Conservation (phyloP, 2,329 filamentous ascomycete species). For the Cladosporium sphaerospermum region DNA sequence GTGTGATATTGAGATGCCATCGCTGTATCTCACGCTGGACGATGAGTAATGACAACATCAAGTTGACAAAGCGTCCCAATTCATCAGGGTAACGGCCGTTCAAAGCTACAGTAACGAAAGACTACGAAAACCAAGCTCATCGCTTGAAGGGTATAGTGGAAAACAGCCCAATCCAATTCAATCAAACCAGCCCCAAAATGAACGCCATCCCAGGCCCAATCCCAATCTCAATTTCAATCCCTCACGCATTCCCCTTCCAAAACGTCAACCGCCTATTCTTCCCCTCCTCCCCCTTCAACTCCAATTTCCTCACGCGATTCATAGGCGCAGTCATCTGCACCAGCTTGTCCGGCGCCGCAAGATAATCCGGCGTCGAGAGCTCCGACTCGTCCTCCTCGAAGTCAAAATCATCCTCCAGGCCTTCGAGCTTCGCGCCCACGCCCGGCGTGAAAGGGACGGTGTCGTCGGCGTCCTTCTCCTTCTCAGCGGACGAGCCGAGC, state of each 20-base stretch:
- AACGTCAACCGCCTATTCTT: slow-evolving; percentile 27
- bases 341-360: slow-evolving; percentile 23
- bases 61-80: no score
- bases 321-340: slow-evolving; percentile 32
- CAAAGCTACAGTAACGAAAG: not conserved
- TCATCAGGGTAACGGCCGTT: no score
- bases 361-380: slow-evolving; percentile 27
- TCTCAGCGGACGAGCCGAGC: slow-evolving; percentile 16
- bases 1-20: not conserved
- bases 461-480: not conserved
- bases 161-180: slow-evolving; percentile 2
- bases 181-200: not conserved
- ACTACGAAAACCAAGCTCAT: not conserved
- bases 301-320: slow-evolving; percentile 28
- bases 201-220: not conserved
- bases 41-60: no score
- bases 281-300: slow-evolving; percentile 18
- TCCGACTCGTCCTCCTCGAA: slow-evolving; percentile 22
- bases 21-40: no score
- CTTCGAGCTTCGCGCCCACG: slow-evolving; percentile 7
- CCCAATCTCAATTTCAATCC: not conserved
- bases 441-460: slow-evolving; percentile 10
- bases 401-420: slow-evolving; percentile 24
- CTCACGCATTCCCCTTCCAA: not conserved
- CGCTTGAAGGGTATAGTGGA: slow-evolving; percentile 2